Conservation (phyloP, 768 basidiomycete species). For the Rhodosporidiobolus odoratus region DNA sequence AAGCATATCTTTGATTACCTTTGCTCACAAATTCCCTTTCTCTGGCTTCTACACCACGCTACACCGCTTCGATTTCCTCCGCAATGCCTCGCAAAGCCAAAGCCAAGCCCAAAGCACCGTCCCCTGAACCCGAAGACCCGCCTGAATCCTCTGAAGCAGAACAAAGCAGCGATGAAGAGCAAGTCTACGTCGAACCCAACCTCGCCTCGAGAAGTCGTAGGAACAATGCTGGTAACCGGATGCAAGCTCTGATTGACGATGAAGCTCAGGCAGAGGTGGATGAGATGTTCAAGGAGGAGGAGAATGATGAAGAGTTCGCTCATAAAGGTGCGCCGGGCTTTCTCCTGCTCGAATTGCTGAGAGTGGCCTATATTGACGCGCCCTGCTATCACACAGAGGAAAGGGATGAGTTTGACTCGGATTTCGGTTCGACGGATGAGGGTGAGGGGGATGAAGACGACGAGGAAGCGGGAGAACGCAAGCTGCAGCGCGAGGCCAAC, state of each 20-base stretch:
- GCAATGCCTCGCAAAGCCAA: background rate
- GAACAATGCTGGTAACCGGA: constrained; percentile 30
- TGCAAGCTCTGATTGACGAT: constrained; percentile 31
- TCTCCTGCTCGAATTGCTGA: background rate
- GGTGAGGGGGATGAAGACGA: constrained; percentile 56
- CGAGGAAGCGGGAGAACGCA: constrained; percentile 54
- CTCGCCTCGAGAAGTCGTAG: constrained; percentile 18
- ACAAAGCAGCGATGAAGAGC: constrained; percentile 12
- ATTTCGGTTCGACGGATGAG: constrained; percentile 74
- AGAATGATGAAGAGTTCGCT: constrained; percentile 70
- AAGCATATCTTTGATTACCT: too few species aligned
- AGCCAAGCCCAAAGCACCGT: background rate
- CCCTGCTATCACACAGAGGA: constrained; percentile 57
- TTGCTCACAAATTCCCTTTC: background rate
- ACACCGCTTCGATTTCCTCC: background rate
- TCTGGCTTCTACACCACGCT: background rate
- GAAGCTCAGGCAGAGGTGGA: constrained; percentile 48
- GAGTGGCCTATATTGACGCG: background rate
- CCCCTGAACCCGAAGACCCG: background rate
- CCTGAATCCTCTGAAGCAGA: background rate
- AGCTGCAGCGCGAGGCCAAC: constrained; percentile 35
- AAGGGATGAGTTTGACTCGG: constrained; percentile 72
- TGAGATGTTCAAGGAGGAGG: constrained; percentile 57
- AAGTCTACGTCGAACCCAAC: constrained; percentile 21
- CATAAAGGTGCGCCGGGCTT: constrained; percentile 56